phyloP scores from a whole-genome alignment of 805 yeast genomes.

The Dipodascopsis uninucleata region DNA sequence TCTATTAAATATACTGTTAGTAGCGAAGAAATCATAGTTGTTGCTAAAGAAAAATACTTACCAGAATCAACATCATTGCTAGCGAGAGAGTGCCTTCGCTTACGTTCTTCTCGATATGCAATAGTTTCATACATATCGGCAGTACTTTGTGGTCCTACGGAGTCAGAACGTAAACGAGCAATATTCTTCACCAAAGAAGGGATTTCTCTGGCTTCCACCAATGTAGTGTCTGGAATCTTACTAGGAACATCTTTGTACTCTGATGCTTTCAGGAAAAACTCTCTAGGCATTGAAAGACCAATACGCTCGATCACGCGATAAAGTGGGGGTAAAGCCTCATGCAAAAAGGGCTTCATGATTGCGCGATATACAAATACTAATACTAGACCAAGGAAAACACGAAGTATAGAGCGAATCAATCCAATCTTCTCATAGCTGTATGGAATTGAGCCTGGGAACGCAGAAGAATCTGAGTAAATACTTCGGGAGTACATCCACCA shows the following conservation, averaged over 20 bases:
- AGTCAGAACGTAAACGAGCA: conserved; percentile 35
- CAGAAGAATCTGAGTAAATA: conserved; percentile 23
- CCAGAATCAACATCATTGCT: too few relatives aligned
- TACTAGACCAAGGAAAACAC: conserved; percentile 61
- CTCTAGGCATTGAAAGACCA: conserved; percentile 43
- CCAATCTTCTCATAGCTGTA: conserved; percentile 46
- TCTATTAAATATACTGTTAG: too few relatives aligned
- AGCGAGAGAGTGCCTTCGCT: conserved; percentile 18
- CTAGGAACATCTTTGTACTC: conserved; percentile 37
- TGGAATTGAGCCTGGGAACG: conserved; percentile 41
- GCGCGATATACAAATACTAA: conserved; percentile 71
- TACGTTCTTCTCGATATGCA: conserved; percentile 34
- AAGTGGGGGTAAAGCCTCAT: conserved; percentile 55
- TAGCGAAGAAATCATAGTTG: too few relatives aligned
- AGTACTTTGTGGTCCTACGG: conserved; percentile 43
- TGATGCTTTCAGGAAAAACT: conserved; percentile 39
- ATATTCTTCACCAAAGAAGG: conserved; percentile 33
- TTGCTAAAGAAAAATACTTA: too few relatives aligned
- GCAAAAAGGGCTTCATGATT: conserved; percentile 62
- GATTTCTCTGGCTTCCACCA: conserved; percentile 35
- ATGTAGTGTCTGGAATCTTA: conserved; percentile 37
- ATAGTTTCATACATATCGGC: conserved; percentile 42
- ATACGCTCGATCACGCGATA: conserved; percentile 42
- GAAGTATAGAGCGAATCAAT: conserved; percentile 38
- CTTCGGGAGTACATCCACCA: conserved; percentile 46